These are phyloP conservation scores for Penicillium desertorum DNA, from an alignment of 495 filamentous ascomycete species.

Conservation along the genomic window DNA sequence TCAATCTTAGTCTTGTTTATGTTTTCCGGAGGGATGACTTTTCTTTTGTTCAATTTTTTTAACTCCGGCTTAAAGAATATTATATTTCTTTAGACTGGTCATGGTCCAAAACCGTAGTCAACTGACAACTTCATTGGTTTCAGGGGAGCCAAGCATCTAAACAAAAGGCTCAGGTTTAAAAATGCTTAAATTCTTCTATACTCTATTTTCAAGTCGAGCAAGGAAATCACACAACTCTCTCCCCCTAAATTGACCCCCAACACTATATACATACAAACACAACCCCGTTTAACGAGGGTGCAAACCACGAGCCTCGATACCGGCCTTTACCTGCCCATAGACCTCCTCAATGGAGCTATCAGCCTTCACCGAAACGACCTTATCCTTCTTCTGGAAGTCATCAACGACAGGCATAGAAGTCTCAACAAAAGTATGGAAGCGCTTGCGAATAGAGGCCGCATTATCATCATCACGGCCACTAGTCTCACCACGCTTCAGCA, in stretches of 20 bases:
- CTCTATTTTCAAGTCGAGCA: conserved; percentile 13
- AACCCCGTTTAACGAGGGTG: conserved; percentile 27
- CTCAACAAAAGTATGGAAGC: conserved; percentile 89
- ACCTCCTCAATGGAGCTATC: conserved; percentile 68
- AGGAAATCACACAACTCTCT: not conserved
- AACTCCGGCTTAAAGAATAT: conserved; percentile 24
- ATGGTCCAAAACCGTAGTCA: not conserved
- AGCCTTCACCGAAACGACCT: conserved; percentile 76
- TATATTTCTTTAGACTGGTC: conserved; percentile 22
- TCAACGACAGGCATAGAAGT: conserved; percentile 97
- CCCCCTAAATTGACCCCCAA: not conserved
- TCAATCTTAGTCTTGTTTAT: conserved; percentile 28
- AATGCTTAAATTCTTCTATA: conserved; percentile 3
- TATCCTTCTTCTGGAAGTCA: conserved; percentile 70
- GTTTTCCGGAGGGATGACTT: conserved; percentile 27
- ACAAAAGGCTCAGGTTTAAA: not conserved
- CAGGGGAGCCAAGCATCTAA: not conserved
- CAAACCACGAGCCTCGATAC: conserved; percentile 50
- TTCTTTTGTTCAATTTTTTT: conserved; percentile 17
- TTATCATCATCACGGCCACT: conserved; percentile 91
- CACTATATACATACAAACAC: conserved; percentile 6
- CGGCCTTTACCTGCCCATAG: conserved; percentile 63
- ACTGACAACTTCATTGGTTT: not conserved
- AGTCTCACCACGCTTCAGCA: conserved; percentile 89
- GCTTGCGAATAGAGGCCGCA: conserved; percentile 89